Base-by-base conservation (phyloP, 139 green algal species). In the Gonium pectorale region DNA sequence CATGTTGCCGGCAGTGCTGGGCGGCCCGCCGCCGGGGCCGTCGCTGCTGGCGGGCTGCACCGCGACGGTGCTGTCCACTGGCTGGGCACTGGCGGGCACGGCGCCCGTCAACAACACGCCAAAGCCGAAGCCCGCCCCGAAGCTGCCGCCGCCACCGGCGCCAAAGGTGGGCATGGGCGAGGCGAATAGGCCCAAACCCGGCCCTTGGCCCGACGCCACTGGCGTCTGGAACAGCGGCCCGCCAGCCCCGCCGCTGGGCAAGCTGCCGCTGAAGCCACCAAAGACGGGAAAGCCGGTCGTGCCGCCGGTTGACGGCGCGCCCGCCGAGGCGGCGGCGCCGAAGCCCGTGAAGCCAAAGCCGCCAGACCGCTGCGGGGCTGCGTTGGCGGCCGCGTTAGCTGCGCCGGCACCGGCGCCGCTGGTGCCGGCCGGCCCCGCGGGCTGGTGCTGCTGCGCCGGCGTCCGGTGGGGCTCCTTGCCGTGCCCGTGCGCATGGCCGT, bases 391-490 rank as follows among this genome's bases (percentile, higher is more conserved):
- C n/a, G n/a, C n/a, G n/a, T n/a, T n/a, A n/a, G n/a, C n/a, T n/a
- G n/a, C 75, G n/a, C 27, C 31, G 41, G 9, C 60, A 13, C 27
- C 62, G 17, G 51, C 35, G 0, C n/a, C 60, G 62, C 77, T 73
- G 15, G 77, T 60, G 31, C 77, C 62, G 2, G 77, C 43, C 21
- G 77, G 77, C 24, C 77, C 77, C 0, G 31, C 24, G 15, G 62
- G 68, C 35, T 83, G 79, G 37, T 91, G 87, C 64, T 85, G 71
- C 41, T 86, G 66, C 31, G 66, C 80, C 33, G 49, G 51, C 26
- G 44, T 78, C 27, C 81, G 33, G 41, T 17, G 35, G 67, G 60
- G 29, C 7, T 77, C 33, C 78, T 74, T 63, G 29, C 37, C 80
- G 22, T 46, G 37, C 29, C 44, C 51, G n/a, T 87, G 69, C 43